Percentiles rank a stretch among this genome's conserved stretches.
These are phyloP conservation scores for Salix dunnii DNA, from an alignment of 345 rosid genomes.

Conservation along the genomic window DNA sequence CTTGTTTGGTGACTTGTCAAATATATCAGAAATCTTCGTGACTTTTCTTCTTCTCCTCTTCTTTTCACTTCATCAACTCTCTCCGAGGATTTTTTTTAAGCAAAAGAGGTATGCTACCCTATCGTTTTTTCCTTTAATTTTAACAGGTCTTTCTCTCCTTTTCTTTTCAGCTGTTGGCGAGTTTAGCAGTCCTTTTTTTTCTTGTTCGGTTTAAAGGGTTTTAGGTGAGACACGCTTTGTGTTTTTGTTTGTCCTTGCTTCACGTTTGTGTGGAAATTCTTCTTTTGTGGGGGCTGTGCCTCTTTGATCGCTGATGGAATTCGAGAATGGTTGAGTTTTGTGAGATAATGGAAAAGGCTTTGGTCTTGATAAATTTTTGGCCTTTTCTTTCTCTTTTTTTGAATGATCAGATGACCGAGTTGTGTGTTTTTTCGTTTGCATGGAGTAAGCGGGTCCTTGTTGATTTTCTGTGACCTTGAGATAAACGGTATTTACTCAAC, in stretches of 20 bases:
- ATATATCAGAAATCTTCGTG: not conserved
- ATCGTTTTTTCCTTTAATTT: not conserved
- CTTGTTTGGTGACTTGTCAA: not conserved
- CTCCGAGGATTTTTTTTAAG: not conserved
- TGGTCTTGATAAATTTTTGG: not conserved
- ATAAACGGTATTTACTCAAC: not conserved
- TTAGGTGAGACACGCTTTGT: not conserved
- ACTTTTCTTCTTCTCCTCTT: not conserved
- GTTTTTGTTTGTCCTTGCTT: not conserved
- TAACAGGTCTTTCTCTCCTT: not conserved
- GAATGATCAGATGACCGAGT: not conserved
- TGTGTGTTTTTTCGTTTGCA: not conserved
- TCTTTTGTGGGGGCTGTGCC: not conserved
- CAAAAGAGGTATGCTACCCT: not conserved
- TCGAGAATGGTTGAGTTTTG: not conserved
- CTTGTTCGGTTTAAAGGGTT: not conserved
- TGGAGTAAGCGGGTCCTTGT: not conserved
- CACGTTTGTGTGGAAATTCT: too few relatives aligned
- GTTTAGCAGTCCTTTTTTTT: not conserved
- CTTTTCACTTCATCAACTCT: not conserved
- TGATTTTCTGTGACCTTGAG: not conserved
- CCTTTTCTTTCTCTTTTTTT: not conserved
- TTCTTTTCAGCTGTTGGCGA: not conserved
- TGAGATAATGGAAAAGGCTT: not conserved
- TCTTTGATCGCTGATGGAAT: conserved; percentile 1